phyloP scores from a whole-genome alignment of 768 basidiomycete genomes.

The Boletus eberwhitei region DNA sequence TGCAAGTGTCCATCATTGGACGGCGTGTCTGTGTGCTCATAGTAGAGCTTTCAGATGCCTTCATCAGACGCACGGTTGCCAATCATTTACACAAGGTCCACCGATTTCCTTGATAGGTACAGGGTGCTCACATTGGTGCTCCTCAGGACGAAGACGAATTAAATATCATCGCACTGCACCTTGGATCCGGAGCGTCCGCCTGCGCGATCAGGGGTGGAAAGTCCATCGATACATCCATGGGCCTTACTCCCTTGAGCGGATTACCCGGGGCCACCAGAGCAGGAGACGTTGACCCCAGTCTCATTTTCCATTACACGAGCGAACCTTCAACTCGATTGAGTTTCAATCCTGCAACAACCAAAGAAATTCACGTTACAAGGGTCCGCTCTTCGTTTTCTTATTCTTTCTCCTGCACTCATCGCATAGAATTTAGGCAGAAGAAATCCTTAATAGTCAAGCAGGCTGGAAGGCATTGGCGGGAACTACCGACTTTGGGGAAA shows the following conservation, averaged over 20 bases:
- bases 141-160: constrained; percentile 43
- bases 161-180: constrained; percentile 80
- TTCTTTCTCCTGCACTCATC: not conserved
- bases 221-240: constrained; percentile 88
- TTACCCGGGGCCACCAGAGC: constrained; percentile 86
- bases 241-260: constrained; percentile 84
- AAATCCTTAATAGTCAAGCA: constrained; percentile 69
- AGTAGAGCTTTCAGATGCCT: constrained; percentile 44
- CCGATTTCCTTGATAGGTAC: not conserved
- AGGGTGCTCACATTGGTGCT: not conserved
- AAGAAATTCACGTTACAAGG: constrained; percentile 52
- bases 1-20: constrained; percentile 37
- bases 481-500: constrained; percentile 77
- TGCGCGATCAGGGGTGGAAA: constrained; percentile 72
- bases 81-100: constrained; percentile 52
- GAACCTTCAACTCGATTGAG: constrained; percentile 47
- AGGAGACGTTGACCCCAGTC: constrained; percentile 78
- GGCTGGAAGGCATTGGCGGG: constrained; percentile 80
- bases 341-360: constrained; percentile 46
- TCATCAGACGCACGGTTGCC: constrained; percentile 64
- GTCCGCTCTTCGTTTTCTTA: constrained; percentile 21
- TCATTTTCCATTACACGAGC: constrained; percentile 79
- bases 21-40: not conserved
- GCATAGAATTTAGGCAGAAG: constrained; percentile 48
- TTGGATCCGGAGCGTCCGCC: constrained; percentile 87